These are phyloP conservation scores for Blepharisma japonicum DNA, from an alignment of 73 alveolate genomes.

Conservation along the genomic window DNA sequence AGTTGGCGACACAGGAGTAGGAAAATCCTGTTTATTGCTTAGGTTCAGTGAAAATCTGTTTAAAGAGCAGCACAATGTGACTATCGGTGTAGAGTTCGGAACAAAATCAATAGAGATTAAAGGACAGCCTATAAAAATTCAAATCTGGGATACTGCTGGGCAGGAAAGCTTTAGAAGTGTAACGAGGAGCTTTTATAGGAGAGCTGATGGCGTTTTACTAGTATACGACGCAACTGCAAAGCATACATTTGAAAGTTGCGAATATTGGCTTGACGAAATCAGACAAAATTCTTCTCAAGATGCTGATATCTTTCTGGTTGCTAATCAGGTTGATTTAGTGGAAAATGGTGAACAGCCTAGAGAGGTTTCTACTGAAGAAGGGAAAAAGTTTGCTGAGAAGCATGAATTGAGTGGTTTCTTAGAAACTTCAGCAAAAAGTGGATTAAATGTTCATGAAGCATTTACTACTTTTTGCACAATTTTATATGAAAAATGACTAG, in stretches of 20 bases:
- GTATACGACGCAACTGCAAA: slow-evolving; percentile 76
- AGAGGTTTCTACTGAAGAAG: slow-evolving; percentile 56
- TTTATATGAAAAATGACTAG: neutral
- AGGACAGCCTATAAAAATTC: slow-evolving; percentile 43
- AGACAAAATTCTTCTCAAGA: slow-evolving; percentile 74
- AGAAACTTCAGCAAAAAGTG: slow-evolving; percentile 83
- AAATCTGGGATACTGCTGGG: slow-evolving; percentile 77
- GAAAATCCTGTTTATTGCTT: slow-evolving; percentile 57
- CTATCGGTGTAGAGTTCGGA: slow-evolving; percentile 68
- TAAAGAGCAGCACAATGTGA: slow-evolving; percentile 42
- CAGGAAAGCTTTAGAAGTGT: slow-evolving; percentile 76
- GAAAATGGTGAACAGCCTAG: slow-evolving; percentile 47
- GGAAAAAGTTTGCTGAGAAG: slow-evolving; percentile 42
- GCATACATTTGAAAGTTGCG: slow-evolving; percentile 65
- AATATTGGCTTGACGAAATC: slow-evolving; percentile 80
- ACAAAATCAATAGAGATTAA: slow-evolving; percentile 42
- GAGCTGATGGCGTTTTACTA: slow-evolving; percentile 79
- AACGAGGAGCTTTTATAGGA: slow-evolving; percentile 75
- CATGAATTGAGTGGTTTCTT: slow-evolving; percentile 55
- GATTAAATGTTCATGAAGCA: slow-evolving; percentile 49
- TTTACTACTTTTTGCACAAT: slow-evolving; percentile 15
- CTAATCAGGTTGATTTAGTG: slow-evolving; percentile 47
- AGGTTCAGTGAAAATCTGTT: slow-evolving; percentile 50
- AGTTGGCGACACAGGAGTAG: slow-evolving; percentile 69
- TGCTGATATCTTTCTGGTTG: slow-evolving; percentile 65